phyloP scores from a whole-genome alignment of 495 filamentous ascomycete species.

The Collariella sp. region DNA sequence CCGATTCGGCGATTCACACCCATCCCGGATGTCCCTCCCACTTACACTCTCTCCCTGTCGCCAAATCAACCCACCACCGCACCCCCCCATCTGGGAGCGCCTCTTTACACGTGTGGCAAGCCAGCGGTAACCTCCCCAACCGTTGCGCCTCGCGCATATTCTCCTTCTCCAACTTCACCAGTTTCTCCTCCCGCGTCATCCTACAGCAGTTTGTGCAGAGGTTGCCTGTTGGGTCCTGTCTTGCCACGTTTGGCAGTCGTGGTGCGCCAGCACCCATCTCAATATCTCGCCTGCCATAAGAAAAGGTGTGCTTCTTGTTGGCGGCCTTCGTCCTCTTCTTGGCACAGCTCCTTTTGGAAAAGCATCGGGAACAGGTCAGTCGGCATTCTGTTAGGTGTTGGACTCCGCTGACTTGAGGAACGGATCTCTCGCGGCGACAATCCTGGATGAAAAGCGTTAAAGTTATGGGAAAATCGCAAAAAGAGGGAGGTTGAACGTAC shows the following conservation, averaged over 20 bases:
- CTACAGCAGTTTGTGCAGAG: not conserved
- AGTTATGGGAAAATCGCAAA: not conserved
- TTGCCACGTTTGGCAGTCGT: no score
- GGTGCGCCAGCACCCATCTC: no score
- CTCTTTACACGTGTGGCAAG: not conserved
- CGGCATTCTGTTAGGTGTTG: not conserved
- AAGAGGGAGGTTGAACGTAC: not conserved
- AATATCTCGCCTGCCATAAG: no score
- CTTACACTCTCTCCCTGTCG: not conserved
- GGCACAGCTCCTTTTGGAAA: not conserved
- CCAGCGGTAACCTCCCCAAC: not conserved
- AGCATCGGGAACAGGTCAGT: not conserved
- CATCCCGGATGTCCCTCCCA: not conserved
- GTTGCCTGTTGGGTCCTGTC: no score
- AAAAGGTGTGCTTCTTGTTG: no score
- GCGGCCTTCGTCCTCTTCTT: no score
- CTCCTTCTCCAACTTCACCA: not conserved
- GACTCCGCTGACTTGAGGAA: not conserved
- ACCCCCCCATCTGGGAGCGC: not conserved
- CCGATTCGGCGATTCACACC: not conserved
- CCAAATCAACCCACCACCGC: not conserved
- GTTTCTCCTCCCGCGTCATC: not conserved
- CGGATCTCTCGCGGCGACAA: not conserved
- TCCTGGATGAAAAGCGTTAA: not conserved
- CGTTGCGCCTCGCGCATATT: not conserved